Conservation (phyloP, 78 protist genomes). For the Speleostelium caveatum region DNA sequence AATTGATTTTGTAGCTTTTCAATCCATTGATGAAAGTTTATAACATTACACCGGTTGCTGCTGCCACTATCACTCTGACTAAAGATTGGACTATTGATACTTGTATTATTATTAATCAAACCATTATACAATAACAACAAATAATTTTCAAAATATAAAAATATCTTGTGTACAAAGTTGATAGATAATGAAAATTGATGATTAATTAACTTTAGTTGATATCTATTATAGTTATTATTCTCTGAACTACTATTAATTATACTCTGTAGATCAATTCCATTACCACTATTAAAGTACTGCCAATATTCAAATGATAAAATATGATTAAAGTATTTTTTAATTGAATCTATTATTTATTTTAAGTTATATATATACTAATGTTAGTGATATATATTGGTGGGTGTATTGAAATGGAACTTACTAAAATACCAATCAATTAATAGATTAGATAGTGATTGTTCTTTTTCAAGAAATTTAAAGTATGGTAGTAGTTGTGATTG, state of each 20-base stretch:
- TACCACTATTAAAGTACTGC: neutral
- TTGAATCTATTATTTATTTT: neutral
- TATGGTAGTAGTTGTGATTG: neutral
- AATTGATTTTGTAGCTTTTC: conserved; percentile 35
- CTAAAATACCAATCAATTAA: neutral
- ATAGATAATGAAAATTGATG: conserved; percentile 35
- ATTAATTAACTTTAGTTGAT: conserved; percentile 15
- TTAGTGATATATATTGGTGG: neutral
- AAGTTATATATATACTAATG: no score
- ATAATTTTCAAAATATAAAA: conserved; percentile 15
- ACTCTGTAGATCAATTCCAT: neutral
- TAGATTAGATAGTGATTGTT: neutral
- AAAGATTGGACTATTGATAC: no score
- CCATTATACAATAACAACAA: conserved; percentile 1
- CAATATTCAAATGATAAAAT: neutral
- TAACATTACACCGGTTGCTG: neutral
- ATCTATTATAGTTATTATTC: neutral
- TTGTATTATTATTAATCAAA: neutral
- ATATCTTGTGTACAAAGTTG: conserved; percentile 6
- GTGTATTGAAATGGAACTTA: neutral
- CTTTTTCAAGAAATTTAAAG: no score
- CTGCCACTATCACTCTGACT: neutral
- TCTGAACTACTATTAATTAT: no score
- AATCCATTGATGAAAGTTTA: conserved; percentile 1
- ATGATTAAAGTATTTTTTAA: neutral